Percentiles rank a stretch among this genome's conserved stretches.
Evolutionary conservation across 805 yeast species (phyloP).

Genomic region (Ogataea pini): DNA sequence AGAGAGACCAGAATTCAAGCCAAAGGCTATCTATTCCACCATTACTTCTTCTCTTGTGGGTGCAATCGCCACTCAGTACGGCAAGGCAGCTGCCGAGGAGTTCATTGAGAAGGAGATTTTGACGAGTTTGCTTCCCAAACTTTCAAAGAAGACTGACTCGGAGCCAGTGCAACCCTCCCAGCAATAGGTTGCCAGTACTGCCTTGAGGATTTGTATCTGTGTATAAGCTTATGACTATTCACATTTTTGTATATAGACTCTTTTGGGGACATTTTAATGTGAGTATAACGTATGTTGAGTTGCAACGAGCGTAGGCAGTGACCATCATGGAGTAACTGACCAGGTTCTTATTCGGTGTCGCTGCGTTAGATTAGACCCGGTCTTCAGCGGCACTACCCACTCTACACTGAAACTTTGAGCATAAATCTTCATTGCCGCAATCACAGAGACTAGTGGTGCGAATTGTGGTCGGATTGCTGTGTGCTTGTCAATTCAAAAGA

Average conservation of each 20-base stretch:
- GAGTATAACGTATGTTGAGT: not conserved
- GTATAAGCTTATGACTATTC: conserved; percentile 5
- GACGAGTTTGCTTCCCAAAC: conserved; percentile 8
- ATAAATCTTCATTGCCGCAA: too few species aligned
- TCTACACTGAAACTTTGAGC: too few species aligned
- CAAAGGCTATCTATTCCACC: conserved; percentile 33
- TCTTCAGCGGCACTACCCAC: too few species aligned
- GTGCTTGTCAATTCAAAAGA: too few species aligned
- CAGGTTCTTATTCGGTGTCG: too few species aligned
- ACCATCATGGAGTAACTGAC: too few species aligned
- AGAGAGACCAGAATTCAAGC: conserved; percentile 34
- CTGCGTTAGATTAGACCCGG: too few species aligned
- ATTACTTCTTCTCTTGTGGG: conserved; percentile 57
- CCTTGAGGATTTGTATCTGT: not conserved
- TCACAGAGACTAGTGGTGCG: too few species aligned
- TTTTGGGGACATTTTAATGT: not conserved
- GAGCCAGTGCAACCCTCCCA: not conserved
- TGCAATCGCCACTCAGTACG: conserved; percentile 63
- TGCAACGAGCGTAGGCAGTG: not conserved
- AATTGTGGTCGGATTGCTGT: too few species aligned
- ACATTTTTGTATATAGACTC: conserved; percentile 7
- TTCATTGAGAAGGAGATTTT: conserved; percentile 58
- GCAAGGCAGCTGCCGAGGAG: conserved; percentile 55
- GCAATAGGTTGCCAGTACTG: not conserved
- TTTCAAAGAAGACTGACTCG: not conserved